Conservation (phyloP, 768 basidiomycete genomes). For the Crepidotus variabilis region DNA sequence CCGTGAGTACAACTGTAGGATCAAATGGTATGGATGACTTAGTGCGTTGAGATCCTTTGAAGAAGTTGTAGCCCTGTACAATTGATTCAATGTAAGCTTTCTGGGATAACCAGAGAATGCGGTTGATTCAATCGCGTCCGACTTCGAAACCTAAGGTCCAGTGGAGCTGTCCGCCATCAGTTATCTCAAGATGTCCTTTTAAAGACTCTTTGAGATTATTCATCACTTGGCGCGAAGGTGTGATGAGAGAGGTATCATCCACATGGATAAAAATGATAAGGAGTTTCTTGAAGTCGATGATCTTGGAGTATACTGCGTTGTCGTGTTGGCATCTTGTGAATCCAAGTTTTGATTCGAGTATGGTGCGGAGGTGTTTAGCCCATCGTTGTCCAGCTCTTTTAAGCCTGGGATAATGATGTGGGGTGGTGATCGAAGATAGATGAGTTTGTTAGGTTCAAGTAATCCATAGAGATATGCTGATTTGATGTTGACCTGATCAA, state of each 20-base stretch:
- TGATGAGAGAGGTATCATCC: constrained; percentile 26
- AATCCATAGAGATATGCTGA: constrained; percentile 28
- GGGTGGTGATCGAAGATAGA: constrained; percentile 36
- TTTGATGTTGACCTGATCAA: constrained; percentile 39
- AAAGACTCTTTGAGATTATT: constrained; percentile 20
- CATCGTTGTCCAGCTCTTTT: not conserved
- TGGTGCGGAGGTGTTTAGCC: not conserved
- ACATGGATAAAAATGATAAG: constrained; percentile 24
- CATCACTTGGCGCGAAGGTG: constrained; percentile 12
- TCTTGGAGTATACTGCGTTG: constrained; percentile 13
- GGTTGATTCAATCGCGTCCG: not conserved
- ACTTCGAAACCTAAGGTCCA: constrained; percentile 28
- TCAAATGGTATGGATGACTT: not conserved
- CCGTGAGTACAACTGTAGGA: not conserved
- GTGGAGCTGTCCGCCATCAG: constrained; percentile 18
- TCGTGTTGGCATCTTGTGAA: constrained; percentile 11
- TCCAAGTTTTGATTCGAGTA: not conserved
- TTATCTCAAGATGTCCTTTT: constrained; percentile 17
- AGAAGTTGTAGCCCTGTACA: not conserved
- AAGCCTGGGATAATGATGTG: constrained; percentile 20
- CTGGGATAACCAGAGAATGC: not conserved
- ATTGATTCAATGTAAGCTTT: not conserved
- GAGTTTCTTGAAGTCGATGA: not conserved
- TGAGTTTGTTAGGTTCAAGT: constrained; percentile 20
- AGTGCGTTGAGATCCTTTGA: not conserved